Base-by-base conservation (phyloP, 495 filamentous ascomycete genomes). In the Bathelium albidoporum region DNA sequence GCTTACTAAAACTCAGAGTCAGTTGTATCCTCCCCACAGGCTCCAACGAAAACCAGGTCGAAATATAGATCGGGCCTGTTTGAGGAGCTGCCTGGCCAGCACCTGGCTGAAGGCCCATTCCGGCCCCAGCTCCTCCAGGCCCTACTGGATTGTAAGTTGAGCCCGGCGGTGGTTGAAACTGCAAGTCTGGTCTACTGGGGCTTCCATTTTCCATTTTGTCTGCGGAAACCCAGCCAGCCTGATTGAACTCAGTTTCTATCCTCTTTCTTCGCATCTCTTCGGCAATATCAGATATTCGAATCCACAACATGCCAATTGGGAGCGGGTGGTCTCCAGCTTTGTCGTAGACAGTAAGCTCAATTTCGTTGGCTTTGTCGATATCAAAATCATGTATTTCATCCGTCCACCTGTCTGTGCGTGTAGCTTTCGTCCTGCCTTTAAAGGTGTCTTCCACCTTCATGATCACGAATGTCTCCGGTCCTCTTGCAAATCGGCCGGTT, bases 231-330 rank as follows among this genome's bases (percentile, higher is more conserved):
- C 94, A 99, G 52, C 93, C 94, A 45, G 87, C 87, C 60, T 83
- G 83, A 68, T 90, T 92, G 63, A 96, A 85, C 69, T 99, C 94
- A 2, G 89, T 86, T 73, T 97, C 95, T 65, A 99, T 91, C 78
- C 89, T 97, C 80, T 97, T 97, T 59, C 91, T 88, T 67, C 94
- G 88, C 81, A 97, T 92, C 74, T 97, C 94, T 69, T 99, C 94
- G 29, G 88, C 90, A 66, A 99, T 95, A 73, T 99, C 94, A 41
- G 95, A 93, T 70, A 99, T 93, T 45, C 94, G 82, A 65, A 99
- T 82, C 94, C 94, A 99, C 5, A 97, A 80, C 82, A 99, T 86
- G 62, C 88, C 94, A 66, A 99, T 95, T 41, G 94, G 94, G 53
- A 95, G 82, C 1, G 92, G 87, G 68, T 95, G 88, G 63, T 95